Base-by-base conservation (phyloP, 495 filamentous ascomycete species). In the Terfezia claveryi region DNA sequence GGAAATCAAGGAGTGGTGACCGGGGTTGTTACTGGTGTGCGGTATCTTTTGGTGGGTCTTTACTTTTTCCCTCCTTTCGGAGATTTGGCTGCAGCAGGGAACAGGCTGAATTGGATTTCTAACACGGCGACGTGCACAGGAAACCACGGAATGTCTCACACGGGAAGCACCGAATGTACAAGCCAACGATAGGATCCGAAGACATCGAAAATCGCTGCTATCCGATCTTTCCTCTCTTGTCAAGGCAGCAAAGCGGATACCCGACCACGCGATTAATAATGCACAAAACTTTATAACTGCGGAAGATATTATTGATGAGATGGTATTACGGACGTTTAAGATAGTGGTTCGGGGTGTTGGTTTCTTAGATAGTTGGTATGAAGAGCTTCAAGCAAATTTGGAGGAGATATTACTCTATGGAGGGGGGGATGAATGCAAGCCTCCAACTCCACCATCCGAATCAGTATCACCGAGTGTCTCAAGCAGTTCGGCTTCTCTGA, bases 271-370 rank as follows among this genome's bases (percentile, higher is more conserved):
- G 69, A 57, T 61, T 46, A 60, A 55, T 10, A 58, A 60, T 52
- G 51, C 55, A 23, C 55, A 58, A 38, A 64, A 65, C 10, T 32
- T 51, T 32, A 62, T 66, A 10, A 52, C 54, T 36, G 71, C 85
- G 37, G 85, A 89, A 59, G 76, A 79, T 57, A 74, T 88, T 36
- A 72, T 93, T 52, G 89, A 95, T 65, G 86, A 93, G 65, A 84
- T 96, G 78, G 80, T 95, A 10, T 69, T 93, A 52, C 88, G 87
- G 64, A 87, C 87, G 0, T 96, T 92, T 71, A 89, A 84, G 61
- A 85, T 95, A 56, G 83, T 92, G n/a, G 87, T 80, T 55, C 82
- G 87, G 56, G 85, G 83, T 38, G 87, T 95, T 53, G 76, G 80
- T 57, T 95, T 99, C 65, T 72, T 95, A n/a, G 92, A 99, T 62